phyloP scores from a whole-genome alignment of 2,329 filamentous ascomycete species.

The Hypoxylon rubiginosum region DNA sequence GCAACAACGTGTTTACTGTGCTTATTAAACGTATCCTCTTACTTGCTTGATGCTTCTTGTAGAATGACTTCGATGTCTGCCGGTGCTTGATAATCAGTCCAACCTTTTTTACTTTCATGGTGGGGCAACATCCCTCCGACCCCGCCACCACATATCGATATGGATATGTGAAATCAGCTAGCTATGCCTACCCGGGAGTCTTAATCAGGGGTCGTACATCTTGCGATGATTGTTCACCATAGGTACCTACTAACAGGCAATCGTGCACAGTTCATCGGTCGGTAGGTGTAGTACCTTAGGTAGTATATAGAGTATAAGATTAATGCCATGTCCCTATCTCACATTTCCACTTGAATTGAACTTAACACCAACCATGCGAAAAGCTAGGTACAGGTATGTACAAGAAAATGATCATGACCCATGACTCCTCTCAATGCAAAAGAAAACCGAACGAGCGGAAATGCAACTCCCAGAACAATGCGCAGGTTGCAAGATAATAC shows the following conservation, averaged over 20 bases:
- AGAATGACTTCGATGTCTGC: conserved; percentile 31
- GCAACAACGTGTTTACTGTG: neutral
- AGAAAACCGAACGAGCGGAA: conserved; percentile 28
- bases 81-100: conserved; percentile 48
- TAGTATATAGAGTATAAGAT: conserved; percentile 1
- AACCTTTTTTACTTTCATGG: conserved; percentile 43
- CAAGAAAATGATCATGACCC: conserved; percentile 17
- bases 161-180: neutral
- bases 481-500: conserved; percentile 4
- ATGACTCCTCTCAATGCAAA: conserved; percentile 42
- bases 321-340: neutral
- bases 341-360: conserved; percentile 4
- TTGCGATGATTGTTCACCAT: neutral
- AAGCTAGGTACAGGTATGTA: conserved; percentile 38
- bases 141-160: conserved; percentile 38
- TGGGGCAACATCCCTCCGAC: conserved; percentile 41
- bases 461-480: conserved; percentile 20
- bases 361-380: conserved; percentile 18
- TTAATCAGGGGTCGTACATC: conserved; percentile 8
- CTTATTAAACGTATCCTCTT: conserved; percentile 17
- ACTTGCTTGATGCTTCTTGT: conserved; percentile 7
- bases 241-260: too few species aligned
- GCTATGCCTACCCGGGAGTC: conserved; percentile 12
- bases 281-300: too few species aligned
- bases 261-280: too few species aligned